A percentile compares a stretch with the other conserved stretches of the same genome.
Evolutionary conservation across 768 basidiomycete genomes (phyloP).

Genomic region (Kwoniella shandongensis): DNA sequence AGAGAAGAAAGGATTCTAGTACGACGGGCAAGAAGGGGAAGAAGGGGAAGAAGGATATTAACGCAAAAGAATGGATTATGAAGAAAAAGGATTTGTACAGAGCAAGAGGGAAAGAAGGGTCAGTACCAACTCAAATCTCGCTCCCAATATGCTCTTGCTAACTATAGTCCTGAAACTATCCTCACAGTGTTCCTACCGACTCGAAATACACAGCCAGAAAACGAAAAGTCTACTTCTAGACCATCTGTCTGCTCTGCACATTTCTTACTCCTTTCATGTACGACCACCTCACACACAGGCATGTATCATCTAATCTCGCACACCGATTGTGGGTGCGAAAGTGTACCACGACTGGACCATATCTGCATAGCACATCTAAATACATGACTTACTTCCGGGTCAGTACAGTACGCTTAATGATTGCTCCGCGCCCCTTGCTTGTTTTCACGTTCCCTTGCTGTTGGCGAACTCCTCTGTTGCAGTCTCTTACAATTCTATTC

Average conservation of each 20-base stretch:
- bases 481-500: no score
- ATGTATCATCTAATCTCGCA: neutral
- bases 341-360: no score
- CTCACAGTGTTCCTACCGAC: slow-evolving; percentile 65
- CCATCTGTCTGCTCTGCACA: neutral
- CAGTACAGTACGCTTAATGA: no score
- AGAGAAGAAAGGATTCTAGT: slow-evolving; percentile 68
- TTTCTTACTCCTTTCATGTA: neutral
- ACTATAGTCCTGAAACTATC: slow-evolving; percentile 69
- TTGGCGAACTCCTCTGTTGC: no score
- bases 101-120: slow-evolving; percentile 58
- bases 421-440: no score
- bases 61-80: slow-evolving; percentile 84
- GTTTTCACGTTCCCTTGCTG: no score
- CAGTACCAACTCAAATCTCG: slow-evolving; percentile 33
- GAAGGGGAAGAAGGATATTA: slow-evolving; percentile 57
- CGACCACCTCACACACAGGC: no score
- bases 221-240: slow-evolving; percentile 71
- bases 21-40: slow-evolving; percentile 69
- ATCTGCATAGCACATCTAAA: no score
- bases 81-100: slow-evolving; percentile 79
- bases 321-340: no score
- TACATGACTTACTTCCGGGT: no score
- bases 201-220: slow-evolving; percentile 84
- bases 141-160: slow-evolving; percentile 12